Conservation (phyloP, 2,329 filamentous ascomycete genomes). For the Hypocrella siamensis region DNA sequence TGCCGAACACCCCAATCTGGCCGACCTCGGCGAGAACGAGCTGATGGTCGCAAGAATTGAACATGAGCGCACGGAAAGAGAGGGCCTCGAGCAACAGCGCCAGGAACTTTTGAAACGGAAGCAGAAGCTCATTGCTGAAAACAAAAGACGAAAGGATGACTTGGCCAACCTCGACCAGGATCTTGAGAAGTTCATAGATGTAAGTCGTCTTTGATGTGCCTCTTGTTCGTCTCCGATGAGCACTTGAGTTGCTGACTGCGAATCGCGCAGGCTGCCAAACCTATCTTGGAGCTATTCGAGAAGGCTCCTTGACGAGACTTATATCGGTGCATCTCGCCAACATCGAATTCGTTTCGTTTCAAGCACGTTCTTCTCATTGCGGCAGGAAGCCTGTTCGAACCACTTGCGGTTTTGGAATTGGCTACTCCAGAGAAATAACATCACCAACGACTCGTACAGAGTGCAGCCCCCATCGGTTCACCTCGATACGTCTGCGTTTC, state of each 20-base stretch:
- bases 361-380: too few relatives aligned
- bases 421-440: too few relatives aligned
- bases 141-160: conserved; percentile 88
- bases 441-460: too few relatives aligned
- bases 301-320: conserved; percentile 41
- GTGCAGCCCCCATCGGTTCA: too few relatives aligned
- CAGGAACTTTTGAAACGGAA: conserved; percentile 57
- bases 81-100: conserved; percentile 71
- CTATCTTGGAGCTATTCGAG: conserved; percentile 74
- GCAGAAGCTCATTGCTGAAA: conserved; percentile 49
- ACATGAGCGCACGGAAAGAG: conserved; percentile 72
- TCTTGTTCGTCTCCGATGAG: neutral
- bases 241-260: neutral
- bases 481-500: too few relatives aligned
- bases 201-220: conserved; percentile 22
- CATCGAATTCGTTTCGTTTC: too few relatives aligned
- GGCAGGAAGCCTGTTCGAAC: too few relatives aligned
- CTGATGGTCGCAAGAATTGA: conserved; percentile 84
- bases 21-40: conserved; percentile 57
- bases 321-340: too few relatives aligned
- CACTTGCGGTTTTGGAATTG: too few relatives aligned
- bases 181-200: conserved; percentile 86
- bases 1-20: conserved; percentile 56
- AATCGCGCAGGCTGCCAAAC: conserved; percentile 56
- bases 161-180: conserved; percentile 82